These are phyloP conservation scores for Stagonosporopsis chrysanthemi DNA, from an alignment of 2,329 filamentous ascomycete species.

Conservation along the genomic window DNA sequence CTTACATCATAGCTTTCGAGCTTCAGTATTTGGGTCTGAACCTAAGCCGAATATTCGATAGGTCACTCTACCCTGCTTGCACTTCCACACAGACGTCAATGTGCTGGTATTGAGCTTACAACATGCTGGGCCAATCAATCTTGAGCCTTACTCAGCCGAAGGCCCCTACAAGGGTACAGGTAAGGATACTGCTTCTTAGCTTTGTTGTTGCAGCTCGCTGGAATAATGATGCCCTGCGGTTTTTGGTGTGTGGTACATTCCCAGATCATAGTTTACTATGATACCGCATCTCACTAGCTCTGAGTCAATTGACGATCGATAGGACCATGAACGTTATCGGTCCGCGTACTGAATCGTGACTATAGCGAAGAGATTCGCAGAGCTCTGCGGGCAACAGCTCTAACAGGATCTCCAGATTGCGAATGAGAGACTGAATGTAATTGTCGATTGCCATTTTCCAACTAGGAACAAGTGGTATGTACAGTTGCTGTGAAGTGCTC, in stretches of 20 bases:
- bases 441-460: slow-evolving; percentile 12
- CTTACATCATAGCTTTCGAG: not conserved
- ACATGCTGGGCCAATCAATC: not conserved
- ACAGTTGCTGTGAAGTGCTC: slow-evolving; percentile 23
- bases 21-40: not conserved
- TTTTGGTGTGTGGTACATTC: not conserved
- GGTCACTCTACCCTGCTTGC: not conserved
- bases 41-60: not conserved
- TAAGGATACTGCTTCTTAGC: not conserved
- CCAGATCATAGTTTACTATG: not conserved
- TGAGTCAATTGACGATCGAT: too few relatives aligned
- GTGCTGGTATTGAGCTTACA: too few relatives aligned
- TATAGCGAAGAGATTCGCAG: not conserved
- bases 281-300: not conserved
- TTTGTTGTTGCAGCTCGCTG: too few relatives aligned
- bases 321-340: not conserved
- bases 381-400: not conserved
- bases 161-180: not conserved
- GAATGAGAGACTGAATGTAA: not conserved
- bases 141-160: not conserved
- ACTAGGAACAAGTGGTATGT: slow-evolving; percentile 27
- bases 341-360: not conserved
- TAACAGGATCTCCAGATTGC: not conserved
- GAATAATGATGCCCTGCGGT: too few relatives aligned
- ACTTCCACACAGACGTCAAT: not conserved